Evolutionary conservation across 2,329 filamentous ascomycete genomes (phyloP), one percentile per base, ranked within the genome.

Genomic region (Penicillium sp.): DNA sequence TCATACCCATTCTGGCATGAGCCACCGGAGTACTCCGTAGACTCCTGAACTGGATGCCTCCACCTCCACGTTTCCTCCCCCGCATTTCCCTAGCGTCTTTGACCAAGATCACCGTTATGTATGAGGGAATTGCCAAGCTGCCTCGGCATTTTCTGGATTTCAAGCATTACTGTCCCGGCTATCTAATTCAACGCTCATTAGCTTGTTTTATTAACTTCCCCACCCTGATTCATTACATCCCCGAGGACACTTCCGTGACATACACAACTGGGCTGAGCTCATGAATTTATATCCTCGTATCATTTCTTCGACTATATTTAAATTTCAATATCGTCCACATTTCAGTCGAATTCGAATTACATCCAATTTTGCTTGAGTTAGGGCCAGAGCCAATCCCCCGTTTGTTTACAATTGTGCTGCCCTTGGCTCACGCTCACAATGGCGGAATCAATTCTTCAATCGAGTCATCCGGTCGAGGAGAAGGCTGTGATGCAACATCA

Each of bases 81-180:
- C 66, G 62, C 66, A 61, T 60, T 66, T 58, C 56, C 11, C 49
- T 37, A 39, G 42, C 43, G 42, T 42, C 45, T 50, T 40, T 40
- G 20, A 4, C 38, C 13, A 10, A 14, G 20, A 24, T 16, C 20
- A 22, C 20, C 18, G 16, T 14, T 16, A 24, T 39, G 18, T 39
- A 39, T 24, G 26, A 37, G n/a, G 13, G 43, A 55, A 52, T 35
- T 44, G 37, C 49, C 43, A 50, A 55, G 56, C 46, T 62, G 60
- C 69, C 69, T 71, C 69, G 69, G 69, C 58, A 66, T 60, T 61
- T 59, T 63, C 63, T 62, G 29, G 54, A 52, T 58, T 55, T 57
- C 34, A 56, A 57, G 49, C 39, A 56, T 48, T 50, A 9, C 16
- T 11, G n/a, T 56, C 40, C 55, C 58, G 58, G 59, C 55, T 61